Evolutionary conservation across 306 rosid species (phyloP), one percentile per base, ranked within the genome.

Genomic region (Pachyrhizus erosus): DNA sequence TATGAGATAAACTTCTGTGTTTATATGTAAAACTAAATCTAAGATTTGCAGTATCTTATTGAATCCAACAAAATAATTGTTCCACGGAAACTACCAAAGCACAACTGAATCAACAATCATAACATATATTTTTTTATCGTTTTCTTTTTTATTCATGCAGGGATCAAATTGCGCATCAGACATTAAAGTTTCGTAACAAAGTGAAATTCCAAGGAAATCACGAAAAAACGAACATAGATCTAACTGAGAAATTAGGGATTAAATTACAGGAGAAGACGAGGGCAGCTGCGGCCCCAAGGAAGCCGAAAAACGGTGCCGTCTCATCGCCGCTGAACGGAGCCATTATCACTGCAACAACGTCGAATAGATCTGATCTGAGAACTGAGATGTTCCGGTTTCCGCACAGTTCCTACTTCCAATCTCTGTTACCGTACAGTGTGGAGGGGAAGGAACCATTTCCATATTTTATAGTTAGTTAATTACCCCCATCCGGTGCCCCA

Each of bases 221-320:
- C 0, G 20, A 37, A 51, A 60, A 26, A 0, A 55, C 3, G 40
- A 62, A 46, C 5, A 66, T 2, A 86, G 86, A 87, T 88, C 89
- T 73, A 72, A 49, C 40, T 51, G 82, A 42, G 43, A 67, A 55
- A 17, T 48, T 17, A 64, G 77, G 73, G 73, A 48, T 78, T 9
- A 55, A 75, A 31, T 80, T 89, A 92, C 97, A 92, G 72, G 97
- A 92, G 87, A 92, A 92, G 43, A 92, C 91, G 48, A 92, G 94
- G 5, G 97, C 97, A n/a, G 94, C 93, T 9, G 97, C 97, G 76
- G 97, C 97, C 29, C 97, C 97, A 26, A 92, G 94, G 88, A 92
- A 92, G 88, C 97, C 97, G 71, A 92, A 92, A 80, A 92, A 92
- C 46, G 97, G 97, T 26, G 97, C 97, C 73, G 97, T 92, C 78